These are phyloP conservation scores for maize (Zea mays) DNA, from an alignment of 176 grass and related monocot genomes.

Conservation along the genomic window DNA sequence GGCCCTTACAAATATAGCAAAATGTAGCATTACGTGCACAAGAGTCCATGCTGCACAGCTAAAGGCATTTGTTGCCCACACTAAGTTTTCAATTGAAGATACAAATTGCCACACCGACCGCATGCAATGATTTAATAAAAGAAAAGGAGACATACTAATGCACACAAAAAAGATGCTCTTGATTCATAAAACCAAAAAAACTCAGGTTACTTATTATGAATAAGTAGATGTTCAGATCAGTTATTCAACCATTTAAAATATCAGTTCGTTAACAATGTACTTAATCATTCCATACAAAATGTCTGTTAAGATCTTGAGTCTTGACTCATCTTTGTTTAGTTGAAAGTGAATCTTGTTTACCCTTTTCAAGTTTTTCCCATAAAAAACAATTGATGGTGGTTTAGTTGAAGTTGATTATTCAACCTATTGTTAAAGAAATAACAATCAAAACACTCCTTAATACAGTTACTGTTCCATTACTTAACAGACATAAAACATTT, in stretches of 20 bases:
- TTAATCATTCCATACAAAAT: not conserved
- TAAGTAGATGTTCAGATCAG: not conserved
- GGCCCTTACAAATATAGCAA: not conserved
- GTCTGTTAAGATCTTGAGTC: too few relatives aligned
- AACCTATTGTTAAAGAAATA: not conserved
- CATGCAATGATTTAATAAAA: not conserved
- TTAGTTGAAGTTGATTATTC: not conserved
- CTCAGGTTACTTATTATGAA: not conserved
- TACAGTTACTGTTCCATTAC: too few relatives aligned
- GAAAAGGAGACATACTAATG: not conserved
- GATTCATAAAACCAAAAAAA: not conserved
- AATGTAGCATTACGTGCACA: not conserved
- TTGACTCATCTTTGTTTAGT: not conserved
- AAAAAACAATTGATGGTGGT: too few relatives aligned
- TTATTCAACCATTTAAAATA: not conserved
- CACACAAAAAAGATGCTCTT: conserved; percentile 12
- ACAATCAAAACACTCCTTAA: too few relatives aligned
- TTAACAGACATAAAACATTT: too few relatives aligned
- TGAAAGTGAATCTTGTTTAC: not conserved
- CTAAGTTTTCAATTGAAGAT: not conserved
- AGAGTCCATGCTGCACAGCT: not conserved
- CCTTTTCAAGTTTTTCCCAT: not conserved
- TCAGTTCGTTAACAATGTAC: not conserved
- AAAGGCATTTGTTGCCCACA: not conserved
- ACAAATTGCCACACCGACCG: not conserved